Conservation (phyloP, 2,329 filamentous ascomycete genomes). For the Fusarium setosum region DNA sequence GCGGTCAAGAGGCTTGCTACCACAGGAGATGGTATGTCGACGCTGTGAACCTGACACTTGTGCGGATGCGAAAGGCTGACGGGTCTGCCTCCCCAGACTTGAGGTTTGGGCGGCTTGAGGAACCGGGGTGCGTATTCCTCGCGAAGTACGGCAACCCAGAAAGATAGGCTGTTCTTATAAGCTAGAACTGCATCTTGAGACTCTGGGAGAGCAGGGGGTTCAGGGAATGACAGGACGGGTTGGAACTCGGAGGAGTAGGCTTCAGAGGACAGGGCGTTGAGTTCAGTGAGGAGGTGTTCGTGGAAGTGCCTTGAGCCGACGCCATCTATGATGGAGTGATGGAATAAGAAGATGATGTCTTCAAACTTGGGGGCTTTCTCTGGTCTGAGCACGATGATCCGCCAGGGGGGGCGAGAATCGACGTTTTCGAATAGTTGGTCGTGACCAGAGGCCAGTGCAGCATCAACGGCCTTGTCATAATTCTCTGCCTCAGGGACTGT, state of each 20-base stretch:
- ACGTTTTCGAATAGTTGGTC: slow-evolving; percentile 55
- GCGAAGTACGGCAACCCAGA: slow-evolving; percentile 55
- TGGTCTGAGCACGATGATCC: slow-evolving; percentile 51
- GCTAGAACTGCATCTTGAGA: slow-evolving; percentile 55
- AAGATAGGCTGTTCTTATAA: slow-evolving; percentile 53
- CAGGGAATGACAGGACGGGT: slow-evolving; percentile 41
- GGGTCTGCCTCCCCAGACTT: slow-evolving; percentile 53
- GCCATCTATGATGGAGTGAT: slow-evolving; percentile 66
- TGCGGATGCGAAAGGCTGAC: slow-evolving; percentile 51
- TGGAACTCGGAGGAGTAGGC: slow-evolving; percentile 1
- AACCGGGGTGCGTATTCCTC: slow-evolving; percentile 52
- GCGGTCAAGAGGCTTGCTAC: slow-evolving; percentile 49
- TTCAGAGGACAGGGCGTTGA: slow-evolving; percentile 45
- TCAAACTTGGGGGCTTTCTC: slow-evolving; percentile 35
- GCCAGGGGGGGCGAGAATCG: slow-evolving; percentile 59
- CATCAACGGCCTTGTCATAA: slow-evolving; percentile 47
- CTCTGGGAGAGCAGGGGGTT: slow-evolving; percentile 48
- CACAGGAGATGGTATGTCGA: slow-evolving; percentile 48
- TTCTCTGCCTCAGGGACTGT: slow-evolving; percentile 35
- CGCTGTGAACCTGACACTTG: slow-evolving; percentile 49
- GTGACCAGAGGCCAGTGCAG: slow-evolving; percentile 53
- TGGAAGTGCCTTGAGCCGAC: slow-evolving; percentile 62
- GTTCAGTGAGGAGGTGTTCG: slow-evolving; percentile 54
- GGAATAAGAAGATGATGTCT: slow-evolving; percentile 61
- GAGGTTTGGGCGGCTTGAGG: slow-evolving; percentile 44